phyloP scores from a whole-genome alignment of 2,329 filamentous ascomycete species.

The Fusarium siculi region DNA sequence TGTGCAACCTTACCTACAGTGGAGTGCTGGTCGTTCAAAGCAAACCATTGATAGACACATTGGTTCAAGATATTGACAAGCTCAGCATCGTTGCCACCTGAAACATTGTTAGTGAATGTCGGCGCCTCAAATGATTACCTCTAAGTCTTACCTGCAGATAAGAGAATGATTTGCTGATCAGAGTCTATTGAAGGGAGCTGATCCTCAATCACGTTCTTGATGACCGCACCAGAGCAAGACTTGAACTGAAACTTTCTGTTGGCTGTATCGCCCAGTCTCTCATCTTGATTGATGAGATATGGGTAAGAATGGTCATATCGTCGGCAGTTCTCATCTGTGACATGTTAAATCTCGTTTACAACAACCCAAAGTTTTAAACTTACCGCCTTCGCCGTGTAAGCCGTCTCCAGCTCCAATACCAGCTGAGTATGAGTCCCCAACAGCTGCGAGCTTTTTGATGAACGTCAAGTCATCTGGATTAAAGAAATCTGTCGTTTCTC shows the following conservation, averaged over 20 bases:
- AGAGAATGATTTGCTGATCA: background rate
- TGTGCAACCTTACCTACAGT: background rate
- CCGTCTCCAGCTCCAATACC: constrained; percentile 26
- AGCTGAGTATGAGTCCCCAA: constrained; percentile 28
- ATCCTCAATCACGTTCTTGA: background rate
- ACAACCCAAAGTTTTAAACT: accelerated
- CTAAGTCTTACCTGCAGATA: background rate
- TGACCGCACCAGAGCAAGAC: background rate
- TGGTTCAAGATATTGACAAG: constrained; percentile 15
- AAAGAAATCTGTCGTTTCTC: accelerated
- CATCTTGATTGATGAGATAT: background rate
- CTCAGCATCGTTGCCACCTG: constrained; percentile 16
- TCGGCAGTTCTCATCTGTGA: background rate
- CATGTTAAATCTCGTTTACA: background rate
- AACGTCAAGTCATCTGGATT: background rate
- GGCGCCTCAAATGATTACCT: accelerated
- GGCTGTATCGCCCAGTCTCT: background rate
- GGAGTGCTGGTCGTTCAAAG: background rate
- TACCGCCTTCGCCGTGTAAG: background rate
- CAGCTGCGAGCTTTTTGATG: constrained; percentile 13
- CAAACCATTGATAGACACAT: constrained; percentile 16
- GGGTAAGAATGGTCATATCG: constrained; percentile 18
- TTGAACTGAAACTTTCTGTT: background rate
- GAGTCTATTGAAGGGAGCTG: background rate
- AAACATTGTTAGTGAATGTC: accelerated